A percentile compares a stretch with the other conserved stretches of the same genome.
phyloP scores from a whole-genome alignment of 345 rosid species.

The Eucalyptus pauciflora region DNA sequence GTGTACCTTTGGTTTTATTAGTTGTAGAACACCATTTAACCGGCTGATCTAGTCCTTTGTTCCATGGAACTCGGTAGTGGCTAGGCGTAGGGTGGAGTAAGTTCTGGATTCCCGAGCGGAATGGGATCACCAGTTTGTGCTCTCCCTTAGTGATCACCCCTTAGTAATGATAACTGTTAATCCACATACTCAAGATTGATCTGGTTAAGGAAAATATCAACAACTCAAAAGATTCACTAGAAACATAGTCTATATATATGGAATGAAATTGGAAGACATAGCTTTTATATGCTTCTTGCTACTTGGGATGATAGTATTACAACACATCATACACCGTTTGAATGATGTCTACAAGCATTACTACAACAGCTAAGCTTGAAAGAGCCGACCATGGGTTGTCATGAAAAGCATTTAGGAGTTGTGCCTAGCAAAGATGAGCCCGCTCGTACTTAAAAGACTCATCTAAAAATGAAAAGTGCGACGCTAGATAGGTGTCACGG shows the following conservation, averaged over 20 bases:
- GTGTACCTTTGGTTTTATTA: neutral
- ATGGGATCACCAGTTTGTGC: accelerated
- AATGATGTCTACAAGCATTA: too few species aligned
- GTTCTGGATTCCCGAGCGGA: accelerated
- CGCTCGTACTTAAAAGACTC: neutral
- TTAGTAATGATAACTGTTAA: neutral
- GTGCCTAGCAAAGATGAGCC: neutral
- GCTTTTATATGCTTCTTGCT: neutral
- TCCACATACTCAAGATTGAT: neutral
- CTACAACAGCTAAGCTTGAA: too few species aligned
- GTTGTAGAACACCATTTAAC: neutral
- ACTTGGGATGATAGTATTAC: neutral
- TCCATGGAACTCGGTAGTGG: accelerated
- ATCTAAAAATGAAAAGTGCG: neutral
- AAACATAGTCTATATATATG: neutral
- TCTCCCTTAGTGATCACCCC: neutral
- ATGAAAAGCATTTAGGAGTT: too few species aligned
- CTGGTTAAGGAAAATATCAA: neutral
- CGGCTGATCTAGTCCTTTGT: accelerated
- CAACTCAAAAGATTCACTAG: too few species aligned
- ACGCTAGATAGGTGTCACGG: too few species aligned
- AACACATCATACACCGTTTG: accelerated
- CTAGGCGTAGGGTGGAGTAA: neutral
- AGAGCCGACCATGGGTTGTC: too few species aligned
- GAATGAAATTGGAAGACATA: neutral